These are phyloP conservation scores for Colletotrichum liaoningense DNA, from an alignment of 2,329 filamentous ascomycete genomes.

Conservation along the genomic window DNA sequence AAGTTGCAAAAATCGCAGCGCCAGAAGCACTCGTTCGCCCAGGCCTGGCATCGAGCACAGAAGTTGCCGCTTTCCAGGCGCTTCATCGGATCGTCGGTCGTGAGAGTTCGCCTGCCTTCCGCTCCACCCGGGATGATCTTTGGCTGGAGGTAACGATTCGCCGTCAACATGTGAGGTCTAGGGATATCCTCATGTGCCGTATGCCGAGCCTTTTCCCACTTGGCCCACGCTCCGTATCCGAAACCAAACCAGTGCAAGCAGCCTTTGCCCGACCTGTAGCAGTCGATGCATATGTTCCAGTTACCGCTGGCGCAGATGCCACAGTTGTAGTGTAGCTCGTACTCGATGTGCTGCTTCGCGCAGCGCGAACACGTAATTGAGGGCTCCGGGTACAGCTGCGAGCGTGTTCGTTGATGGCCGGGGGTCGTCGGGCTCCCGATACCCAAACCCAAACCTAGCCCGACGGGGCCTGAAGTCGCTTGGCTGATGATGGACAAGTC, in stretches of 20 bases:
- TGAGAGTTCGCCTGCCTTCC: constrained; percentile 68
- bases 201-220: constrained; percentile 68
- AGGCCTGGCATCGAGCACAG: constrained; percentile 79
- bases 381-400: constrained; percentile 74
- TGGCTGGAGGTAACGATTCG: constrained; percentile 67
- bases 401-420: constrained; percentile 53
- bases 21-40: constrained; percentile 90
- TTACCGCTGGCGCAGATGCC: constrained; percentile 73
- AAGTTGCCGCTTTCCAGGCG: constrained; percentile 85
- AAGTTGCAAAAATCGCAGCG: constrained; percentile 88
- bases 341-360: constrained; percentile 78
- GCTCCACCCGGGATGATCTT: constrained; percentile 61
- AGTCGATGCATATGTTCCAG: constrained; percentile 84
- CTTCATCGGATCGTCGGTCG: constrained; percentile 73
- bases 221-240: constrained; percentile 75
- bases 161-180: constrained; percentile 68
- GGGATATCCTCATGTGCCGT: constrained; percentile 53
- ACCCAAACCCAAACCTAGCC: constrained; percentile 44
- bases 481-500: constrained; percentile 53
- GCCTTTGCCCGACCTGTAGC: constrained; percentile 81
- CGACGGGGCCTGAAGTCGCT: constrained; percentile 42
- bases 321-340: constrained; percentile 89
- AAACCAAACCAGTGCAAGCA: constrained; percentile 93
- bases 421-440: constrained; percentile 47
- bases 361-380: constrained; percentile 81